phyloP scores from a whole-genome alignment of 805 yeast species.

The Monosporozyma aerobia region DNA sequence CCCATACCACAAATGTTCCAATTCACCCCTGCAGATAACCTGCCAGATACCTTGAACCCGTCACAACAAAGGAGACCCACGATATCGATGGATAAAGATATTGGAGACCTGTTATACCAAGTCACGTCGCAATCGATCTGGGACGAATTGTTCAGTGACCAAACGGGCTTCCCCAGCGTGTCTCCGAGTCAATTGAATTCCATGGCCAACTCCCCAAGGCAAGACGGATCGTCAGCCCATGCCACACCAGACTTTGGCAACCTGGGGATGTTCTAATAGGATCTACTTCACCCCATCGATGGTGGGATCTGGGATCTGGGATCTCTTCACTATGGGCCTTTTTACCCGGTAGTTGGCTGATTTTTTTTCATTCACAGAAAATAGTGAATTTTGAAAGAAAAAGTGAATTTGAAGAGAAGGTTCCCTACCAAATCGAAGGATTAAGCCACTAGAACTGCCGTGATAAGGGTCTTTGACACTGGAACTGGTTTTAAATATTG shows the following conservation, averaged over 20 bases:
- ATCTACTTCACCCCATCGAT: background rate
- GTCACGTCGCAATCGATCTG: slow-evolving; percentile 59
- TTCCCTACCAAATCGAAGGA: background rate
- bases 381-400: background rate
- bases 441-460: background rate
- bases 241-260: background rate
- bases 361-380: background rate
- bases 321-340: background rate
- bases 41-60: background rate
- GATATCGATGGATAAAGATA: slow-evolving; percentile 13
- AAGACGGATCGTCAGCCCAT: background rate
- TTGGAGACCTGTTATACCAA: slow-evolving; percentile 53
- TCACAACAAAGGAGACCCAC: background rate
- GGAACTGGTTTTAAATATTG: background rate
- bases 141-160: slow-evolving; percentile 34
- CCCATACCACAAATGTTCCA: background rate
- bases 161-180: background rate
- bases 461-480: background rate
- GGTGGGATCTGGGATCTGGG: background rate
- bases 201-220: background rate
- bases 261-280: background rate
- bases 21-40: background rate
- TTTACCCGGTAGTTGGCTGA: background rate
- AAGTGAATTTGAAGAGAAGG: background rate
- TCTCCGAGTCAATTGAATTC: background rate